Percentiles rank a stretch among this genome's conserved stretches.
Conservation (phyloP, 2,329 filamentous ascomycete genomes). For the Diaporthe australafricana region DNA sequence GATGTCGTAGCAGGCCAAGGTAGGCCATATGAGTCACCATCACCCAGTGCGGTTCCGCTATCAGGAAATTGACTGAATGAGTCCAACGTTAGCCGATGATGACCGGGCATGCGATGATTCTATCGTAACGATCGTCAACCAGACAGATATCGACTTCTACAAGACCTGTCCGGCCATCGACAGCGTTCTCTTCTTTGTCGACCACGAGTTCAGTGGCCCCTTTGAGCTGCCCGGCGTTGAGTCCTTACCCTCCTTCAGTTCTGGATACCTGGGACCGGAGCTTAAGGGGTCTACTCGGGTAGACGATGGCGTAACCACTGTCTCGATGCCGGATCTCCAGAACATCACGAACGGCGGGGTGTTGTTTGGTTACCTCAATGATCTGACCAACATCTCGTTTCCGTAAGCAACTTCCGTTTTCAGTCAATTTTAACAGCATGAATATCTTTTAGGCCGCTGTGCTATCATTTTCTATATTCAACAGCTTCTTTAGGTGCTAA, state of each 20-base stretch:
- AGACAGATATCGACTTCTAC: slow-evolving; percentile 19
- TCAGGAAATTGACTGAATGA: not conserved
- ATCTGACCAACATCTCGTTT: slow-evolving; percentile 13
- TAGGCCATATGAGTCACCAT: not conserved
- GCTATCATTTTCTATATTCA: not conserved
- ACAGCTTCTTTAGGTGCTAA: not conserved
- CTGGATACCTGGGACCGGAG: not conserved
- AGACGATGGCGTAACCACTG: slow-evolving; percentile 5
- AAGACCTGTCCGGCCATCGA: slow-evolving; percentile 16
- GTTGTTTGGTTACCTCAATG: not conserved
- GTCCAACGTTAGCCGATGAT: not conserved
- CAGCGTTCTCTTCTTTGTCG: not conserved
- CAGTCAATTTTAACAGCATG: not conserved
- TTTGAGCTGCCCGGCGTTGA: slow-evolving; percentile 3
- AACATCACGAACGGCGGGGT: not conserved
- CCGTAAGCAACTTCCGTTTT: not conserved
- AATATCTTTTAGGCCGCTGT: not conserved
- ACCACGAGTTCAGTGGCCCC: slow-evolving; percentile 11
- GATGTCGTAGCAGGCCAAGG: not conserved
- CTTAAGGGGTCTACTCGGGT: not conserved
- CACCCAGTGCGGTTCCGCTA: not conserved
- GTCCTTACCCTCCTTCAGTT: not conserved
- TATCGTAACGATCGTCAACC: slow-evolving; percentile 12
- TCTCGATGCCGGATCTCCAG: slow-evolving; percentile 16
- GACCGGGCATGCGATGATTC: not conserved